Percentiles rank a stretch among this genome's conserved stretches.
These are phyloP conservation scores for Rosellinia necatrix DNA, from an alignment of 2,329 filamentous ascomycete species.

Conservation along the genomic window DNA sequence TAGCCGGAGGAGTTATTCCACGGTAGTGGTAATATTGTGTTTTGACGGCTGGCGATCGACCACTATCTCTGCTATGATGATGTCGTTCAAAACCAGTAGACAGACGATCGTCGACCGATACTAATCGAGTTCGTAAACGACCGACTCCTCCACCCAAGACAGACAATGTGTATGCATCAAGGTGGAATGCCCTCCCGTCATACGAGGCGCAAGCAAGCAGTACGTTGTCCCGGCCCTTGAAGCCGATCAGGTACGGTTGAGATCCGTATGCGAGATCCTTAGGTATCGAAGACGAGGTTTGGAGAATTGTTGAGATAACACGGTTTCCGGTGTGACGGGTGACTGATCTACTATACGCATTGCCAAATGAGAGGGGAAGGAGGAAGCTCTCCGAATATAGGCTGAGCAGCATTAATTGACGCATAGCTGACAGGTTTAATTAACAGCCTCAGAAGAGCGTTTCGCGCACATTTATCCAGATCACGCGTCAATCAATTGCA, in stretches of 20 bases:
- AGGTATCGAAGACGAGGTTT: background rate
- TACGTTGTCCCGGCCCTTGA: slow-evolving; percentile 17
- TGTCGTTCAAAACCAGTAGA: background rate
- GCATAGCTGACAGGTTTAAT: slow-evolving; percentile 27
- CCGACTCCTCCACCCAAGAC: background rate
- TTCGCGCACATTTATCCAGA: slow-evolving; percentile 36
- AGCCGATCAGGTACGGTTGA: slow-evolving; percentile 14
- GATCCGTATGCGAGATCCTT: slow-evolving; percentile 8
- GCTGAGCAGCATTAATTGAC: slow-evolving; percentile 34
- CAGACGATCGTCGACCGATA: background rate
- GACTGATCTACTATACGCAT: slow-evolving; percentile 18
- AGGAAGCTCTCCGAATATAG: slow-evolving; percentile 35
- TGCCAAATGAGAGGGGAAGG: slow-evolving; percentile 25
- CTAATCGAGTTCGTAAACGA: background rate
- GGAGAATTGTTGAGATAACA: slow-evolving; percentile 1
- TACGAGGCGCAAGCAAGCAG: background rate
- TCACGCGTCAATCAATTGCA: slow-evolving; percentile 31
- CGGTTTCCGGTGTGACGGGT: slow-evolving; percentile 1
- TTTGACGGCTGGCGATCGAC: background rate
- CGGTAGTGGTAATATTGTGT: background rate
- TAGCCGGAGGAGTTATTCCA: background rate
- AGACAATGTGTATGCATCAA: background rate
- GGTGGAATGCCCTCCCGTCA: background rate
- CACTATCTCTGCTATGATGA: no score
- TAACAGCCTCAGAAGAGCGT: slow-evolving; percentile 27